A percentile compares a stretch with the other conserved stretches of the same genome.
These are phyloP conservation scores for Pseudogymnoascus sp. DNA, from an alignment of 2,329 filamentous ascomycete genomes.

Conservation along the genomic window DNA sequence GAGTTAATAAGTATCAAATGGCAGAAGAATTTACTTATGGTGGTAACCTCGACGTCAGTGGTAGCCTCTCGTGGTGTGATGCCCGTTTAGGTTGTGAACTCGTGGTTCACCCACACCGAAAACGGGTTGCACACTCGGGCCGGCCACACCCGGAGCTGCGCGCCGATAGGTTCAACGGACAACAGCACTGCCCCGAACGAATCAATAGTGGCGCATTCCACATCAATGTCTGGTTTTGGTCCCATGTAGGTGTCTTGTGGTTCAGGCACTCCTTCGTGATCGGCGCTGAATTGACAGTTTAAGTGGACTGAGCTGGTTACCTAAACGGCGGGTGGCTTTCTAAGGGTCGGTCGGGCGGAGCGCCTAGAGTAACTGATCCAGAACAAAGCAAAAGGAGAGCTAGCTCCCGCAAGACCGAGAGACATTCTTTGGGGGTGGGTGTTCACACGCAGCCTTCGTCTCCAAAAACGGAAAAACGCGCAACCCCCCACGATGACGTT, in stretches of 20 bases:
- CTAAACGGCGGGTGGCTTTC: background rate
- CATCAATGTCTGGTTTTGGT: background rate
- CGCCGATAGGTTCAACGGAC: background rate
- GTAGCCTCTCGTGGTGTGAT: background rate
- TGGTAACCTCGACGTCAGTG: background rate
- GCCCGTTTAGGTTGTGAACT: background rate
- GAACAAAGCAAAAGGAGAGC: background rate
- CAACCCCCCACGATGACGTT: background rate
- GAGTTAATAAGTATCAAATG: background rate
- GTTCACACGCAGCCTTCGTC: background rate
- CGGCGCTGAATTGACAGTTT: background rate
- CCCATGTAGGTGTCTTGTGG: background rate
- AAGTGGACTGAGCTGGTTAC: background rate
- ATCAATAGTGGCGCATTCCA: background rate
- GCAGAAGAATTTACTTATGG: background rate
- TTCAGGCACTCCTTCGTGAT: background rate
- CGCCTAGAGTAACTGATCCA: background rate
- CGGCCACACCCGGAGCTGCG: background rate
- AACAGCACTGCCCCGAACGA: background rate
- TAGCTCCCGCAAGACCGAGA: background rate
- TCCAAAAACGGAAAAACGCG: background rate
- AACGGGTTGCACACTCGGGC: background rate
- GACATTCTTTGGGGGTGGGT: background rate
- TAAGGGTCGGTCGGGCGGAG: background rate
- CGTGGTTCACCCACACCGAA: conserved; percentile 6